phyloP scores from a whole-genome alignment of 179 eudicot species.

The Dionaea muscipula region DNA sequence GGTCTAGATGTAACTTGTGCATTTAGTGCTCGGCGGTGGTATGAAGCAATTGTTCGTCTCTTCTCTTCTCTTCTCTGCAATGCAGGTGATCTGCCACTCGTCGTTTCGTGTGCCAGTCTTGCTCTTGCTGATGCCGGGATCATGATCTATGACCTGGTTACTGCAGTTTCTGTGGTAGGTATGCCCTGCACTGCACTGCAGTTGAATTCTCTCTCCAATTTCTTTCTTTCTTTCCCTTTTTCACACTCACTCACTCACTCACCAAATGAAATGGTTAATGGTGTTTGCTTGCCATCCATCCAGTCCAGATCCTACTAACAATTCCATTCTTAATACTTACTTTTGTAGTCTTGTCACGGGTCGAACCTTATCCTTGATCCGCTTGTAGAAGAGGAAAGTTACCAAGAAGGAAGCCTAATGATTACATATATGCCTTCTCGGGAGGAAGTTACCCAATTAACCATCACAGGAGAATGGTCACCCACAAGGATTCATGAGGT shows the following conservation, averaged over 20 bases:
- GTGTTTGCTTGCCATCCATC: background rate
- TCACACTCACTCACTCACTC: no score
- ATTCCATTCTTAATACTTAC: no score
- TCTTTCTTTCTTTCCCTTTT: background rate
- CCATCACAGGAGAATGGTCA: conserved; percentile 81
- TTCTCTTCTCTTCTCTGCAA: no score
- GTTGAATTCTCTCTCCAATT: background rate
- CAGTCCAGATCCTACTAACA: no score
- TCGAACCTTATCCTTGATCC: conserved; percentile 86
- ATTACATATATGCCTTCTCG: conserved; percentile 80
- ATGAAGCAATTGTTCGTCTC: conserved; percentile 1
- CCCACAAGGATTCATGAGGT: conserved; percentile 79
- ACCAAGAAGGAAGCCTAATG: conserved; percentile 80
- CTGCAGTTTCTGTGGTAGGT: conserved; percentile 88
- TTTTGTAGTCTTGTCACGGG: conserved; percentile 52
- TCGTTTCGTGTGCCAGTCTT: conserved; percentile 91
- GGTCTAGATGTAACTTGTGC: no score
- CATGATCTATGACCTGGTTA: conserved; percentile 81
- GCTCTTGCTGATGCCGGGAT: conserved; percentile 98
- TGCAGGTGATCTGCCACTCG: conserved; percentile 89
- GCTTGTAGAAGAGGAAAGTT: conserved; percentile 66
- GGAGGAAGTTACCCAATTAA: conserved; percentile 74
- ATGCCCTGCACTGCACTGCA: no score
- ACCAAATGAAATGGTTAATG: no score
- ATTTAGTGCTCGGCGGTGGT: background rate